Conservation (phyloP, 768 basidiomycete species). For the Austroboletus eburneus region DNA sequence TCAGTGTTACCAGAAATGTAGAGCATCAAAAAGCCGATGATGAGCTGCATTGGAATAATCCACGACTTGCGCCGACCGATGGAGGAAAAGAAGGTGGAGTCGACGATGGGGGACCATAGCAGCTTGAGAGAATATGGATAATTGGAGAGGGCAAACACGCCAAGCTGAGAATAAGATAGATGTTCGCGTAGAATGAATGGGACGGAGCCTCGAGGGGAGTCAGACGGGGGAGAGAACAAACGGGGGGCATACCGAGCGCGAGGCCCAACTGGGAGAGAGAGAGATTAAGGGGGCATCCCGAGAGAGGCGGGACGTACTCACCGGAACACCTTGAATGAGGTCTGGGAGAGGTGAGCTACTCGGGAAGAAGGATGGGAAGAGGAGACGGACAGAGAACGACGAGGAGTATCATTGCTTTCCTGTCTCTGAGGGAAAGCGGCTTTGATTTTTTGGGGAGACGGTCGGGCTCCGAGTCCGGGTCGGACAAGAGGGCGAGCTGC, state of each 20-base stretch:
- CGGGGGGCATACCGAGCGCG: slow-evolving; percentile 61
- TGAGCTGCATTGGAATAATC: slow-evolving; percentile 96
- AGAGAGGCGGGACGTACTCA: slow-evolving; percentile 38
- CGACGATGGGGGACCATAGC: slow-evolving; percentile 96
- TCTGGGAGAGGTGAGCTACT: slow-evolving; percentile 38
- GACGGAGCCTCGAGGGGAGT: slow-evolving; percentile 65
- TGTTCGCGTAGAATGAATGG: slow-evolving; percentile 95
- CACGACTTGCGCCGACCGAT: slow-evolving; percentile 96
- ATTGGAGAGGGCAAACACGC: slow-evolving; percentile 86
- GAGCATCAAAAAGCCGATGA: slow-evolving; percentile 81
- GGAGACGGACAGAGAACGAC: slow-evolving; percentile 77
- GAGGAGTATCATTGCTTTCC: slow-evolving; percentile 77
- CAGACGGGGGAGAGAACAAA: slow-evolving; percentile 1
- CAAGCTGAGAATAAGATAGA: slow-evolving; percentile 95
- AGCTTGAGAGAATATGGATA: slow-evolving; percentile 97
- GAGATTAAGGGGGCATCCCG: slow-evolving; percentile 7
- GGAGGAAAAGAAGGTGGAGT: slow-evolving; percentile 77
- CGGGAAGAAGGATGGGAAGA: slow-evolving; percentile 7
- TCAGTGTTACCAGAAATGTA: slow-evolving; percentile 73
- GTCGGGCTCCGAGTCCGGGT: slow-evolving; percentile 43
- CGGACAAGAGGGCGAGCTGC: slow-evolving; percentile 54
- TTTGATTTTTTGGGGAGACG: slow-evolving; percentile 36
- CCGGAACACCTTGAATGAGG: slow-evolving; percentile 86
- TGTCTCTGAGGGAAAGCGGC: slow-evolving; percentile 69
- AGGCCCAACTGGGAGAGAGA: slow-evolving; percentile 61